Conservation (phyloP, 345 rosid genomes). For the Populus simonii region DNA sequence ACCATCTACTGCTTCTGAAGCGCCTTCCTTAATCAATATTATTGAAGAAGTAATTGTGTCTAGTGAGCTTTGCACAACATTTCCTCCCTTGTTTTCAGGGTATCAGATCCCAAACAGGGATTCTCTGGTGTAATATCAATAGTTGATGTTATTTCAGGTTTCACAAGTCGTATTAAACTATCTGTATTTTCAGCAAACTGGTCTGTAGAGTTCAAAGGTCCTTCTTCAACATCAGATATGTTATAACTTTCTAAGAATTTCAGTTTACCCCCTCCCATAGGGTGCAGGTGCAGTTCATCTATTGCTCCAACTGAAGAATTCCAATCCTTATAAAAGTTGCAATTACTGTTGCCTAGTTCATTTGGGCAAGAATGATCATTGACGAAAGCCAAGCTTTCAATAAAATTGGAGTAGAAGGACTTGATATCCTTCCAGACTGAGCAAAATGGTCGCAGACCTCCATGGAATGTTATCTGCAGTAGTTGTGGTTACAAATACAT, state of each 20-base stretch:
- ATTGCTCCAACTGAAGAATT: slow-evolving; percentile 30
- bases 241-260: slow-evolving; percentile 44
- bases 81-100: slow-evolving; percentile 35
- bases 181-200: slow-evolving; percentile 37
- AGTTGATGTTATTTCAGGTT: slow-evolving; percentile 38
- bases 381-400: slow-evolving; percentile 28
- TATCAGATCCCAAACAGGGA: slow-evolving; percentile 35
- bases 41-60: slow-evolving; percentile 54
- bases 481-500: slow-evolving; percentile 13
- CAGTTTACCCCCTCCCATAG: slow-evolving; percentile 29
- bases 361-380: slow-evolving; percentile 25
- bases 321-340: slow-evolving; percentile 37
- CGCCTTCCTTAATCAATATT: slow-evolving; percentile 52
- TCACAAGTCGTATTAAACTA: slow-evolving; percentile 28
- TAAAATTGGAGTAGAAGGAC: slow-evolving; percentile 36
- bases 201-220: slow-evolving; percentile 26
- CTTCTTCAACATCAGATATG: slow-evolving; percentile 38
- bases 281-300: slow-evolving; percentile 14
- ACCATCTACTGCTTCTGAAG: slow-evolving; percentile 57
- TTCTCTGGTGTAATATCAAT: slow-evolving; percentile 35
- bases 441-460: slow-evolving; percentile 41
- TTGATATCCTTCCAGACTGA: slow-evolving; percentile 44
- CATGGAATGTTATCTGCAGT: slow-evolving; percentile 53
- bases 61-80: slow-evolving; percentile 48
- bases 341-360: slow-evolving; percentile 30